A percentile compares a stretch with the other conserved stretches of the same genome.
These are phyloP conservation scores for Colletotrichum cereale DNA, from an alignment of 2,329 filamentous ascomycete genomes.

Conservation along the genomic window DNA sequence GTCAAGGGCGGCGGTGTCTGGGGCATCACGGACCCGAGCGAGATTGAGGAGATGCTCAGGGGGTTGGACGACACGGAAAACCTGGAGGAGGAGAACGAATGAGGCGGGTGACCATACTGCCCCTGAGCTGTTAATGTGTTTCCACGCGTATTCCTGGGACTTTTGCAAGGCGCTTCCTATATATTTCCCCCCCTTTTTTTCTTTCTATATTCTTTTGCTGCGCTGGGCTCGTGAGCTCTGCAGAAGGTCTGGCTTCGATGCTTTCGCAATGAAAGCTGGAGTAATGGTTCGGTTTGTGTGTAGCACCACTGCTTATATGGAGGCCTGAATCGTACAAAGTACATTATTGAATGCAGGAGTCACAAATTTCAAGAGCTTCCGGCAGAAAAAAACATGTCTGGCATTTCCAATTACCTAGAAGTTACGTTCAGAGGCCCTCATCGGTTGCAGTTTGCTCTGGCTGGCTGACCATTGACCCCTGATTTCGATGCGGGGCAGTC, in stretches of 20 bases:
- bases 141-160: not conserved
- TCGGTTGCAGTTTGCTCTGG: not conserved
- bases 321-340: not conserved
- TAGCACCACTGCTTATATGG: constrained; percentile 7
- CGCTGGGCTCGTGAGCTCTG: constrained; percentile 10
- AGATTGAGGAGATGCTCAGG: constrained; percentile 76
- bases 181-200: too few species aligned
- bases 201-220: not conserved
- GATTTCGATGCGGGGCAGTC: constrained; percentile 27
- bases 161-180: not conserved
- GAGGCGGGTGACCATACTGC: not conserved
- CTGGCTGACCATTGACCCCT: not conserved
- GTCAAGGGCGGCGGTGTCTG: constrained; percentile 93
- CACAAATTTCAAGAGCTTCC: not conserved
- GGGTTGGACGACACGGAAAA: constrained; percentile 75
- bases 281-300: constrained; percentile 17
- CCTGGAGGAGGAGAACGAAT: constrained; percentile 62
- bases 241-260: constrained; percentile 1
- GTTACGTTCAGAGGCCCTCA: not conserved
- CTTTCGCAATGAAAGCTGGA: constrained; percentile 10
- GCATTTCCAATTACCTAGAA: not conserved
- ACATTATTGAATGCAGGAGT: not conserved
- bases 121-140: not conserved
- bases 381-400: not conserved
- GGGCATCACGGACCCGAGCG: constrained; percentile 86